A percentile compares a stretch with the other conserved stretches of the same genome.
Evolutionary conservation across 495 filamentous ascomycete species (phyloP).

Genomic region (Penicillium simplicissimum): DNA sequence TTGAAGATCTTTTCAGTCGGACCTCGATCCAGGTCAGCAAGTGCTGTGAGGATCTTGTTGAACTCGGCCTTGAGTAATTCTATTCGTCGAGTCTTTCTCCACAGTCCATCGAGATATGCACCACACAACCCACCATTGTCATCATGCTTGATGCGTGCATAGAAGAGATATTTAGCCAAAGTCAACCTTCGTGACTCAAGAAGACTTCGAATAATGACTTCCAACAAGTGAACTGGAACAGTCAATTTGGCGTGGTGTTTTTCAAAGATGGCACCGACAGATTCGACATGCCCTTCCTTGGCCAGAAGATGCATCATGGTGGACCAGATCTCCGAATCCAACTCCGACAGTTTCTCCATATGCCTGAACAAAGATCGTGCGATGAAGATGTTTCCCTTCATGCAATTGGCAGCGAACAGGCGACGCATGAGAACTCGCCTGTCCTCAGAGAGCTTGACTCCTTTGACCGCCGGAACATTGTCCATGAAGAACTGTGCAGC

Average conservation of each 20-base stretch:
- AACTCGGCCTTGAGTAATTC: conserved; percentile 41
- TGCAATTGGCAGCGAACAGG: conserved; percentile 42
- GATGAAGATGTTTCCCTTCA: conserved; percentile 41
- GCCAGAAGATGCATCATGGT: conserved; percentile 42
- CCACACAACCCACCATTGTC: conserved; percentile 40
- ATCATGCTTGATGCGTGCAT: conserved; percentile 34
- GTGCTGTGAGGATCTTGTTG: conserved; percentile 28
- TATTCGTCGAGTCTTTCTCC: conserved; percentile 45
- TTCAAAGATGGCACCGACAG: conserved; percentile 36
- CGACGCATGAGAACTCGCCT: conserved; percentile 34
- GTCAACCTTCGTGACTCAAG: conserved; percentile 43
- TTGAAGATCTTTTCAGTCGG: conserved; percentile 47
- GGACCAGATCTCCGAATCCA: conserved; percentile 42
- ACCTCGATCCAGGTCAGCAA: conserved; percentile 27
- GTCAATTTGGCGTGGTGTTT: conserved; percentile 30
- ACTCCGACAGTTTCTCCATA: conserved; percentile 35
- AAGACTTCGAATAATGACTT: conserved; percentile 43
- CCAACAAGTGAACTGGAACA: conserved; percentile 36
- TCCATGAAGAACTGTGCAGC: conserved; percentile 44
- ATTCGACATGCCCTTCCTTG: conserved; percentile 43
- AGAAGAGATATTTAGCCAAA: conserved; percentile 39
- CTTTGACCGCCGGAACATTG: conserved; percentile 16
- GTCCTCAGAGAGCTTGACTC: conserved; percentile 29
- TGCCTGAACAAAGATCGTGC: conserved; percentile 42
- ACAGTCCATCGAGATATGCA: conserved; percentile 43